A percentile compares a stretch with the other conserved stretches of the same genome.
These are phyloP conservation scores for Cercospora berteroae DNA, from an alignment of 2,329 filamentous ascomycete genomes.

Conservation along the genomic window DNA sequence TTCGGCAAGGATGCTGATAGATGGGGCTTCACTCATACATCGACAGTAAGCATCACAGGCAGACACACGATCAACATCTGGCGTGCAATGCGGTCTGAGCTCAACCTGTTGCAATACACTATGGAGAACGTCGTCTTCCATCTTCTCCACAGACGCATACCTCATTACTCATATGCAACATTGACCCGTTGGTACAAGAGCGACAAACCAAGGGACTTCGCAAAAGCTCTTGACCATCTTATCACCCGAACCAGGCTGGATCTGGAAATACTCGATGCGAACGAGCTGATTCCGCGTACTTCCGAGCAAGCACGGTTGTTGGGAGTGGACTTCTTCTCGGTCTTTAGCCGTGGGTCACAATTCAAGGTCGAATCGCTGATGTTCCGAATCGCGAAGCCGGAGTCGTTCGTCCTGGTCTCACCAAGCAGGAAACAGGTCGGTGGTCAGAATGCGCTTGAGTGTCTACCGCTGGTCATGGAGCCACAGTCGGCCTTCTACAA, in stretches of 20 bases:
- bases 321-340: conserved; percentile 94
- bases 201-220: conserved; percentile 64
- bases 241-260: conserved; percentile 72
- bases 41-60: conserved; percentile 87
- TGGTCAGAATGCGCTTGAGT: conserved; percentile 89
- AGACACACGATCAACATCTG: conserved; percentile 96
- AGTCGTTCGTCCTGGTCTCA: conserved; percentile 87
- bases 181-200: conserved; percentile 80
- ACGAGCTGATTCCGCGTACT: conserved; percentile 82
- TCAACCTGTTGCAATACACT: conserved; percentile 89
- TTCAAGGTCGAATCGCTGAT: conserved; percentile 99
- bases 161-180: conserved; percentile 77
- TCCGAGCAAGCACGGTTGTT: conserved; percentile 92
- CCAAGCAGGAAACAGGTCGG: conserved; percentile 90
- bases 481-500: conserved; percentile 92
- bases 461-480: conserved; percentile 94
- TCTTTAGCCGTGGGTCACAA: conserved; percentile 90
- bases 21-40: conserved; percentile 94
- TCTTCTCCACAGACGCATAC: conserved; percentile 79
- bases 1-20: conserved; percentile 83
- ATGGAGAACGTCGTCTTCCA: conserved; percentile 96
- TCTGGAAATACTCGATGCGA: conserved; percentile 85
- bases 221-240: conserved; percentile 77
- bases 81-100: conserved; percentile 89
- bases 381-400: conserved; percentile 96